Conservation (phyloP, 805 yeast genomes). For the Metschnikowia picachoensis region DNA sequence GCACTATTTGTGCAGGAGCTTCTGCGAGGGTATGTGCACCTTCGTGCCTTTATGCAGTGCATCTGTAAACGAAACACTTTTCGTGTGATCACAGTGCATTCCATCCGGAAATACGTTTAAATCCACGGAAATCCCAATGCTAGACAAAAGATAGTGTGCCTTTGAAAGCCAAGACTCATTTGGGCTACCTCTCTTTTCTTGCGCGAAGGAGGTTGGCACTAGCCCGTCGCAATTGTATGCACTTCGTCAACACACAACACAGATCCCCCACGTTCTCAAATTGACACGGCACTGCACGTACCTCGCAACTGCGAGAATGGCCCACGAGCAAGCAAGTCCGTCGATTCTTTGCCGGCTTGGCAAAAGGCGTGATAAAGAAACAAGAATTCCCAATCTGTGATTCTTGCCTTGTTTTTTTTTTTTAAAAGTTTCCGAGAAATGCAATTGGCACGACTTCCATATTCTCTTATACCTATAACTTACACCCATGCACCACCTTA, state of each 20-base stretch:
- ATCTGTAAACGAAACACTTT: not conserved
- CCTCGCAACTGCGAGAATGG: not conserved
- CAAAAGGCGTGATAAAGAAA: no score
- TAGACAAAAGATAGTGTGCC: no score
- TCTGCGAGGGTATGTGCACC: not conserved
- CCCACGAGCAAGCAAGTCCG: no score
- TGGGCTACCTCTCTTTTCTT: not conserved
- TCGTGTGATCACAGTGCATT: not conserved
- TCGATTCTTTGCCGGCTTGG: no score
- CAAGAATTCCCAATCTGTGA: no score
- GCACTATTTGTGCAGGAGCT: not conserved
- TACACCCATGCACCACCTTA: slow-evolving; percentile 16
- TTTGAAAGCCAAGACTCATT: not conserved
- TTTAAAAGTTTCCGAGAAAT: no score
- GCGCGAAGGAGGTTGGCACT: not conserved
- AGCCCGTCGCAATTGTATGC: no score
- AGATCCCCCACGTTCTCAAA: not conserved
- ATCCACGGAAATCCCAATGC: no score
- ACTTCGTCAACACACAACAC: not conserved
- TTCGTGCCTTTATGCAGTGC: not conserved
- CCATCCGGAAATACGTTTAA: not conserved
- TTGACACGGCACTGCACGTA: not conserved
- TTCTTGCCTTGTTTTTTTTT: no score
- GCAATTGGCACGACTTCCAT: no score
- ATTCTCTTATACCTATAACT: not conserved